Evolutionary conservation across 331 rosid species (phyloP), one percentile per base, ranked within the genome.

Genomic region (Erythrophleum ivorense): DNA sequence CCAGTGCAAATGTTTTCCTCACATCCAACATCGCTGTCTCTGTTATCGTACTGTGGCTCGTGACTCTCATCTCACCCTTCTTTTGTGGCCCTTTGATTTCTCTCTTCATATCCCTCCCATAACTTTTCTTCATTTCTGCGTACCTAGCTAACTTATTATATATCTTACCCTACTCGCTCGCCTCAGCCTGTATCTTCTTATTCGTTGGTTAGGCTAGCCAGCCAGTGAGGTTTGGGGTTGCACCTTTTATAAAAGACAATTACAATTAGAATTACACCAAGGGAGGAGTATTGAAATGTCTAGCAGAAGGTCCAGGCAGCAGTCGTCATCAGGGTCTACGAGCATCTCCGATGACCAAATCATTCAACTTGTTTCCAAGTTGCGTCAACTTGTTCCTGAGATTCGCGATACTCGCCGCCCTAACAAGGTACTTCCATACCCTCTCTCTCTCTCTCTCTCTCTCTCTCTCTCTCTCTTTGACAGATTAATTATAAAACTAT

Each of bases 371-470:
- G 75, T 71, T 24, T 46, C 75, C 59, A 46, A 71, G 58, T 24
- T 71, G 75, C 75, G 75, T 48, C 75, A 71, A 71, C 75, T 46
- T 71, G 75, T 71, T 46, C 75, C 75, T 12, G 75, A 71, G 75
- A 46, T 71, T 46, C 75, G 75, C 40, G 75, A 71, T 71, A 71
- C 58, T 52, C 75, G 75, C 18, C 75, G 75, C 59, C 48, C 75
- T 5, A 33, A 71, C 41, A 71, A 71, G 75, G 75, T 71, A 9
- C 36, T 45, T 5, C 54, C 16, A 5, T 55, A 4, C 11, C 52
- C 29, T 1, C 29, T 24, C 29, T 24, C 29, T 24, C 29, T 24
- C n/a, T 40, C 8, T 2, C 65, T 11, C 29, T 7, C 6, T 63
- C 45, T 13, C 9, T 63, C 68, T 33, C 41, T 31, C 3, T 12